Evolutionary conservation across 2,329 filamentous ascomycete species (phyloP), one percentile per base, ranked within the genome.

Genomic region (Sporothrix pallida): DNA sequence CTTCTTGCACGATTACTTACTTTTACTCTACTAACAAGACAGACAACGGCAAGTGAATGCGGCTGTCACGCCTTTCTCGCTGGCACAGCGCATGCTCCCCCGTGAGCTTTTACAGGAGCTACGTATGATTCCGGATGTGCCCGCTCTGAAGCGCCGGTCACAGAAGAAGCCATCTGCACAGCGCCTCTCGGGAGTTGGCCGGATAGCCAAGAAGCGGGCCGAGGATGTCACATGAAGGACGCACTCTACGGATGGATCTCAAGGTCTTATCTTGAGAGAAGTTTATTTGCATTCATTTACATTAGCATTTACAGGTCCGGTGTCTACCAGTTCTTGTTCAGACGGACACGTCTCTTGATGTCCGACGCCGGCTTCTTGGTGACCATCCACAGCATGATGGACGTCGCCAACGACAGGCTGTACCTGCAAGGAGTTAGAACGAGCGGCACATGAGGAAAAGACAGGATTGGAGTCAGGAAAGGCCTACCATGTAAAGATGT

Each of bases 331-430:
- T 91, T 88, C 79, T 89, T 91, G 80, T 91, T 94, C 82, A 93
- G 89, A 73, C 92, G 89, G 74, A 97, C 90, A 76, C 93, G 90
- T 75, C 91, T 89, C 71, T 91, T 83, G 67, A 93, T 86, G 78
- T 93, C 90, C 37, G 91, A 90, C 10, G 93, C 87, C 15, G 94
- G 94, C 83, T 95, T 97, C 82, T 93, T 94, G 75, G 97, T 85
- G 52, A 99, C 90, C 93, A 98, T 95, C 88, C 92, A 97, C 80
- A 99, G 86, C 96, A 99, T 99, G 80, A 99, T 89, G 13, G 93
- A 90, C 54, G 96, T 99, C 73, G 95, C 95, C 56, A 92, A 82
- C 73, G 90, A 92, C 76, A 97, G 87, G 76, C 92, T 93, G 80
- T 97, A 98, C 94, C 94, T 97, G 77, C 46, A 37, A 13, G 13